Evolutionary conservation across 2,329 filamentous ascomycete species (phyloP).

Genomic region (Xylaria sp.): DNA sequence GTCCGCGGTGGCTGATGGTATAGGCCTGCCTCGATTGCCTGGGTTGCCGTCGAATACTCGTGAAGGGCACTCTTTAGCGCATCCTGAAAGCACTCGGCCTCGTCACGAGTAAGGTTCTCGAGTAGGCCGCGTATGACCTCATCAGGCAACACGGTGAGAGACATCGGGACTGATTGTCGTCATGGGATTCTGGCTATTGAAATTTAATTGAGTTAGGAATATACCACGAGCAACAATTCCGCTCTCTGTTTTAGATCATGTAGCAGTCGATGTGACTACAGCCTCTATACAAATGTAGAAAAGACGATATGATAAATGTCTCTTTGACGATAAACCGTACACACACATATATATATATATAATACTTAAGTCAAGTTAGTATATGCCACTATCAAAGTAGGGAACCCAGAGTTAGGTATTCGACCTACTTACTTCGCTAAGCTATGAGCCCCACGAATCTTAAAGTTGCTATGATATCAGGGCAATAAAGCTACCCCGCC

Average conservation of each 20-base stretch:
- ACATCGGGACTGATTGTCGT: constrained; percentile 50
- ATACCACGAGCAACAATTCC: background rate
- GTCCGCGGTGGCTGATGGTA: constrained; percentile 67
- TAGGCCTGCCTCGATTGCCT: constrained; percentile 54
- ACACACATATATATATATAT: background rate
- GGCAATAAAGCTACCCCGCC: constrained; percentile 12
- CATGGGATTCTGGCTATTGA: background rate
- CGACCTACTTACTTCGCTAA: background rate
- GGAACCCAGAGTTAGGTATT: background rate
- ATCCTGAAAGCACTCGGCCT: constrained; percentile 63
- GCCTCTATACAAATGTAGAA: background rate
- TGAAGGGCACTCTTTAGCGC: constrained; percentile 64
- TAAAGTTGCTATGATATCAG: constrained; percentile 2
- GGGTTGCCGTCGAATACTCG: constrained; percentile 68
- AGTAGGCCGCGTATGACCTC: constrained; percentile 65
- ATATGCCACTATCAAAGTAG: background rate
- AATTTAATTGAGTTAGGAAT: background rate
- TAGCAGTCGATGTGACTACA: background rate
- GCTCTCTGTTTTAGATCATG: background rate
- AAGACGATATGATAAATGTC: background rate
- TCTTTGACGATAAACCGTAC: background rate
- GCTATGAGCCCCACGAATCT: constrained; percentile 12
- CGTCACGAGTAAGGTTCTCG: constrained; percentile 61
- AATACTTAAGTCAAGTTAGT: background rate
- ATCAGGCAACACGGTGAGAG: constrained; percentile 68